Evolutionary conservation across 768 basidiomycete genomes (phyloP).

Genomic region (Hericium rajendrae): DNA sequence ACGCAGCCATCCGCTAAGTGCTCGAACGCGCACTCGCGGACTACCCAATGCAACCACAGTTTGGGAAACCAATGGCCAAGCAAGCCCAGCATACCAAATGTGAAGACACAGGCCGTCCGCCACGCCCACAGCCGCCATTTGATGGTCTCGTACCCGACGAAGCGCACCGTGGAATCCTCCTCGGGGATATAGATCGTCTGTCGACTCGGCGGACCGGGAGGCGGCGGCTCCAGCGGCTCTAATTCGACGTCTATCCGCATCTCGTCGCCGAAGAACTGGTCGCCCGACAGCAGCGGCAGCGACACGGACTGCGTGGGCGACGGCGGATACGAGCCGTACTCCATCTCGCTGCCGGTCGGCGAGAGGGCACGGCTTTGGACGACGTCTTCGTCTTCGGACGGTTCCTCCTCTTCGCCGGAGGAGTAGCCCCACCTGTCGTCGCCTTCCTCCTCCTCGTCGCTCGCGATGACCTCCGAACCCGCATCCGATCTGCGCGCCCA

Average conservation of each 20-base stretch:
- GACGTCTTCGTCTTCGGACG: constrained; percentile 30
- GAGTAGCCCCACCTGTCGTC: constrained; percentile 89
- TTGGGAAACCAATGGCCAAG: constrained; percentile 91
- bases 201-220: constrained; percentile 72
- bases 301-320: constrained; percentile 41
- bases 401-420: constrained; percentile 71
- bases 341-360: constrained; percentile 42
- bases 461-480: constrained; percentile 48
- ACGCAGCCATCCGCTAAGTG: constrained; percentile 62
- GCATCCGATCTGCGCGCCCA: constrained; percentile 42
- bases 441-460: constrained; percentile 38
- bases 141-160: constrained; percentile 75
- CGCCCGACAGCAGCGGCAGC: constrained; percentile 61
- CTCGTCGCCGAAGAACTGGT: constrained; percentile 79
- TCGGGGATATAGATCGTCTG: constrained; percentile 83
- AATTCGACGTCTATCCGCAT: constrained; percentile 73
- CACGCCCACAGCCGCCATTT: constrained; percentile 57
- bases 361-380: constrained; percentile 26
- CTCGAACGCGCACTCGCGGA: constrained; percentile 75
- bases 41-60: constrained; percentile 83
- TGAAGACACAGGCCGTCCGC: constrained; percentile 56
- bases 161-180: constrained; percentile 81
- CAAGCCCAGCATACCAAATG: constrained; percentile 65
- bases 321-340: constrained; percentile 63
- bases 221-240: constrained; percentile 57